These are phyloP conservation scores for Chrysosphaeria jannelii DNA, from an alignment of 2,329 filamentous ascomycete species.

Conservation along the genomic window DNA sequence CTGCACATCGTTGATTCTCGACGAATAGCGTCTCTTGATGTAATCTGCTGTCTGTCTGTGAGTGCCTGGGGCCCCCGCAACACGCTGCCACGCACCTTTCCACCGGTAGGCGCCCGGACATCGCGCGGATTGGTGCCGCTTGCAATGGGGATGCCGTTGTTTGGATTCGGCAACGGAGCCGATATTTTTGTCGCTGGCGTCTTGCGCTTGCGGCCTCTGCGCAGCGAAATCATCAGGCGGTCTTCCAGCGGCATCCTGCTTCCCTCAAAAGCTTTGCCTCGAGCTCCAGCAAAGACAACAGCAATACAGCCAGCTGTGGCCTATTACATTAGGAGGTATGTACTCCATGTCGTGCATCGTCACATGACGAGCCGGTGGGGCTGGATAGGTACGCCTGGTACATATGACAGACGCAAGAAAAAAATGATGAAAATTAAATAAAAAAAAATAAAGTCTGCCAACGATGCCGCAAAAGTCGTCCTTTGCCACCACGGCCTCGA, in stretches of 20 bases:
- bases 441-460: slow-evolving; percentile 1
- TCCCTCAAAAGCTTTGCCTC: too few species aligned
- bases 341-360: slow-evolving; percentile 1
- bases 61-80: slow-evolving; percentile 12
- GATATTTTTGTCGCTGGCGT: slow-evolving; percentile 32
- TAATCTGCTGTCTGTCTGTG: slow-evolving; percentile 42
- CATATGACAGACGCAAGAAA: slow-evolving; percentile 1
- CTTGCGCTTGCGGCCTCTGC: slow-evolving; percentile 28
- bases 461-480: slow-evolving; percentile 28
- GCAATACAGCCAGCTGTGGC: too few species aligned
- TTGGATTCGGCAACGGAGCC: slow-evolving; percentile 23
- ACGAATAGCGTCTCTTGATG: slow-evolving; percentile 83
- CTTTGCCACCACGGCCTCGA: slow-evolving; percentile 26
- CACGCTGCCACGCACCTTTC: slow-evolving; percentile 6
- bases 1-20: slow-evolving; percentile 56
- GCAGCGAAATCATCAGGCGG: slow-evolving; percentile 28
- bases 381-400: neutral
- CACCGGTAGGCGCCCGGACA: slow-evolving; percentile 4
- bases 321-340: too few species aligned
- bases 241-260: slow-evolving; percentile 27
- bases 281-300: too few species aligned
- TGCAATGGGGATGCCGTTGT: slow-evolving; percentile 6
- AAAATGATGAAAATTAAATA: slow-evolving; percentile 1
- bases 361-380: neutral
- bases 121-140: too few species aligned